Percentiles rank a stretch among this genome's conserved stretches.
Evolutionary conservation across 2,329 filamentous ascomycete species (phyloP).

Genomic region (Leptographium wingfieldii): DNA sequence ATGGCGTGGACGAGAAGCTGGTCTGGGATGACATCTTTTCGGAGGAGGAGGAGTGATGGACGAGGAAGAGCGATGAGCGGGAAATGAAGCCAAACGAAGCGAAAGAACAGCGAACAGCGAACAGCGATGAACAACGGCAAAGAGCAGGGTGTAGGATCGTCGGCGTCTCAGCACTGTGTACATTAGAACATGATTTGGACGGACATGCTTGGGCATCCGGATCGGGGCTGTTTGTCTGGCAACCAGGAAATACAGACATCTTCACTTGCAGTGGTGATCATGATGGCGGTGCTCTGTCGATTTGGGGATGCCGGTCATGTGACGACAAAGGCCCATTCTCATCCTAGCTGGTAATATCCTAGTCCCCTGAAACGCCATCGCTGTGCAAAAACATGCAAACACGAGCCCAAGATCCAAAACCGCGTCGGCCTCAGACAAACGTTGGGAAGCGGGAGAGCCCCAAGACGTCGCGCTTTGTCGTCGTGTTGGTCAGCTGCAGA

Average conservation of each 20-base stretch:
- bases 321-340: background rate
- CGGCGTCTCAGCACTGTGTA: background rate
- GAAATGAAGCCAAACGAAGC: background rate
- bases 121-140: background rate
- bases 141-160: background rate
- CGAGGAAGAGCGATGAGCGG: background rate
- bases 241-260: background rate
- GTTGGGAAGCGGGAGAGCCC: background rate
- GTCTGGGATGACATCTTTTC: slow-evolving; percentile 24
- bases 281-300: too few relatives aligned
- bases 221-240: background rate
- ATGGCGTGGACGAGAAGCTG: slow-evolving; percentile 27
- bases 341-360: background rate
- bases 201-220: background rate
- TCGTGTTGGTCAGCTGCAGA: slow-evolving; percentile 13
- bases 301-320: too few relatives aligned
- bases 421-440: background rate
- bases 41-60: slow-evolving; percentile 2
- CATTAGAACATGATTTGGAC: background rate
- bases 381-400: background rate
- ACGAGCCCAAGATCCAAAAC: background rate
- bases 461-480: slow-evolving; percentile 14
- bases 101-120: background rate
- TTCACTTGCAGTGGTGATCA: background rate
- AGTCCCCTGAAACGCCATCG: background rate